Percentiles rank a stretch among this genome's conserved stretches.
Evolutionary conservation across 2,329 filamentous ascomycete genomes (phyloP).

Genomic region (Leptographium procerum): DNA sequence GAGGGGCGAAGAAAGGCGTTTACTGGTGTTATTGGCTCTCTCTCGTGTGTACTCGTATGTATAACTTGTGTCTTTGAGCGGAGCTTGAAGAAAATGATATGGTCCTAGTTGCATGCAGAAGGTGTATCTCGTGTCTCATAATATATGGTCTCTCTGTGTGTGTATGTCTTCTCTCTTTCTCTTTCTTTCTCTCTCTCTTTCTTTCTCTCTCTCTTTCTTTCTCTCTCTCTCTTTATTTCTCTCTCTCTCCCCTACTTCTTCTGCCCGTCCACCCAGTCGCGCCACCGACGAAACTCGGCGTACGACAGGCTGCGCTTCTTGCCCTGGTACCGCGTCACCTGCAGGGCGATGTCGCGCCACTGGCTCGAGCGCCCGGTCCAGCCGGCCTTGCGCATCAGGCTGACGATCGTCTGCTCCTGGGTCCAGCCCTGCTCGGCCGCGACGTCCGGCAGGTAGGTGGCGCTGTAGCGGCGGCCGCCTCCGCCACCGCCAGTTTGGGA

Average conservation of each 20-base stretch:
- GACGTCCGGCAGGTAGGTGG: slow-evolving; percentile 83
- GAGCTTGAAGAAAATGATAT: no score
- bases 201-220: slow-evolving; percentile 10
- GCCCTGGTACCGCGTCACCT: slow-evolving; percentile 77
- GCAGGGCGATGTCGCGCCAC: slow-evolving; percentile 71
- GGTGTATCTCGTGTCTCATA: no score
- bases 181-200: neutral
- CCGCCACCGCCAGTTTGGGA: no score
- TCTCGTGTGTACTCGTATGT: no score
- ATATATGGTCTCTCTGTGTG: neutral
- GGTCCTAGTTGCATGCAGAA: no score
- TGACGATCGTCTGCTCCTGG: slow-evolving; percentile 81
- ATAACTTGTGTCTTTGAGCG: no score
- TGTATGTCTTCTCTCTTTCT: neutral
- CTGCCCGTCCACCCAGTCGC: slow-evolving; percentile 50
- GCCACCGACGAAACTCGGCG: slow-evolving; percentile 68
- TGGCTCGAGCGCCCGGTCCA: slow-evolving; percentile 71
- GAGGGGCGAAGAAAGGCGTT: no score
- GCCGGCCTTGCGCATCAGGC: slow-evolving; percentile 87
- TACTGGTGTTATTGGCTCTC: no score
- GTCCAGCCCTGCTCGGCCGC: slow-evolving; percentile 88
- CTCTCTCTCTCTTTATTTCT: neutral
- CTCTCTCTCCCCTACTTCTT: slow-evolving; percentile 5
- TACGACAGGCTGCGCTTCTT: slow-evolving; percentile 63
- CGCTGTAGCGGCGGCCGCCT: slow-evolving; percentile 60